Base-by-base conservation (phyloP, 345 rosid species). In the Populus nigra region DNA sequence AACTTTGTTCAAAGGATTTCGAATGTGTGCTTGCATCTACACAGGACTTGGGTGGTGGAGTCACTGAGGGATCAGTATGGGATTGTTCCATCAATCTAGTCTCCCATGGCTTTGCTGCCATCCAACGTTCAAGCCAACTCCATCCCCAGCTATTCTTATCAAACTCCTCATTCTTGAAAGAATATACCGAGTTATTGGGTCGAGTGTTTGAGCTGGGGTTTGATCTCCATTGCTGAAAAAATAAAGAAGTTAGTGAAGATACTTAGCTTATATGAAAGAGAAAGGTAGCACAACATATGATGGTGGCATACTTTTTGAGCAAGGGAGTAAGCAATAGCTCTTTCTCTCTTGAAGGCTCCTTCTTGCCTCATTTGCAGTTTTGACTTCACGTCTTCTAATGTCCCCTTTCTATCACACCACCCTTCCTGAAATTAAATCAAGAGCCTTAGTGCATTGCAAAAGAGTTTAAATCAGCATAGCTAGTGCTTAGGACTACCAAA, bases 91-190 rank as follows among this genome's bases (percentile, higher is more conserved):
- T 88, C 86, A 92, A 81, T 74, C 98, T 81, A 10, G 93, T 86
- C 86, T 93, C 99, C 99, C 98, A 95, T 81, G 99, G 99, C 85
- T 88, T 85, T 57, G 97, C 93, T 1, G 97, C 98, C 99, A 95
- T 93, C 99, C 99, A 95, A 59, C 99, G 96, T 75, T 93, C 99
- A 17, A 95, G 88, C 99, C 99, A 95, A 81, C 96, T 92, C 99
- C 98, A 94, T 71, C 97, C 97, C 97, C 93, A 89, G 75, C 90
- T 89, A 65, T 85, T 90, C 84, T 87, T 90, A 71, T 91, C 96
- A 76, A 92, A 88, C 77, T 89, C 93, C 75, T 88, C 87, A 18
- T 84, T 87, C 84, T 87, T 89, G 25, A 87, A 81, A 59, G 86
- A 55, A 4, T 85, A 81, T 10, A 75, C 68, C 12, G 88, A 85